Evolutionary conservation across 2,329 filamentous ascomycete species (phyloP).

Genomic region (Aureobasidium sp.): DNA sequence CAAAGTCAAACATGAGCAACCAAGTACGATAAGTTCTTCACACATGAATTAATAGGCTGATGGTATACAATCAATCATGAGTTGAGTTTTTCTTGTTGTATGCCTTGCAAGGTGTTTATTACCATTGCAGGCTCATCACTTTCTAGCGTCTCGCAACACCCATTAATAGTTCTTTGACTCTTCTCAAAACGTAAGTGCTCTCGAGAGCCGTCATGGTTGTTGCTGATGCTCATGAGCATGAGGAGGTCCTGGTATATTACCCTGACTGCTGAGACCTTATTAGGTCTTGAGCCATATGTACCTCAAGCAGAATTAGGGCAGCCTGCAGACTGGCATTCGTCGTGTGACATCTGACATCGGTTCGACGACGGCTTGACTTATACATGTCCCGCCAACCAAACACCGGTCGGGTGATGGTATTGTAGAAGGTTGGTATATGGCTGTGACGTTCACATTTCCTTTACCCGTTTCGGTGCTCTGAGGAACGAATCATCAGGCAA

Average conservation of each 20-base stretch:
- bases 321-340: neutral
- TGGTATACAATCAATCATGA: neutral
- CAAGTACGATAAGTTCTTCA: neutral
- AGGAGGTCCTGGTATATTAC: neutral
- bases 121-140: neutral
- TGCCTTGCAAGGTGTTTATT: neutral
- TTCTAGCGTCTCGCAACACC: neutral
- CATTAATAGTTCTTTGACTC: neutral
- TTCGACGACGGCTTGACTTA: neutral
- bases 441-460: constrained; percentile 33
- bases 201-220: neutral
- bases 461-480: constrained; percentile 48
- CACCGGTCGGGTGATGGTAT: neutral
- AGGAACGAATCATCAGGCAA: constrained; percentile 74
- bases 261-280: neutral
- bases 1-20: neutral
- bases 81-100: neutral
- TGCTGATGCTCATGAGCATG: neutral
- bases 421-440: neutral
- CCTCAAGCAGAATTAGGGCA: neutral
- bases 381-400: neutral
- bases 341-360: neutral
- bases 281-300: neutral
- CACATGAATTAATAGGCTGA: neutral
- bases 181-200: neutral